Conservation (phyloP, 2,329 filamentous ascomycete genomes). For the Penicillium janthinellum region DNA sequence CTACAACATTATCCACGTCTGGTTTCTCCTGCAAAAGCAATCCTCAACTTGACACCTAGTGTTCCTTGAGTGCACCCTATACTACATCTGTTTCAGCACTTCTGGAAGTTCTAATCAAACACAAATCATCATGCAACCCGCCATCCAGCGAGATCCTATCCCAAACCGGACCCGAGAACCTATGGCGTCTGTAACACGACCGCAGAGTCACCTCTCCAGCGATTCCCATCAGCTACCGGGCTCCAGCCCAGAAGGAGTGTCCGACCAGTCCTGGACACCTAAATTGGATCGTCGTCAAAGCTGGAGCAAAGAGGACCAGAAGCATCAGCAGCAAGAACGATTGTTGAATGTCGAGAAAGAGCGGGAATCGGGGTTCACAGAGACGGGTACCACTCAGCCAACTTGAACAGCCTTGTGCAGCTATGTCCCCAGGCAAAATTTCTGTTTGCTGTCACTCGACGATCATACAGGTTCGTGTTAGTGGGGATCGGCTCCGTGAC, state of each 20-base stretch:
- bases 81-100: background rate
- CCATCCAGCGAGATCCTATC: conserved; percentile 12
- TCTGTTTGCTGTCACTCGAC: background rate
- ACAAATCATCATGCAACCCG: conserved; percentile 10
- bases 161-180: conserved; percentile 13
- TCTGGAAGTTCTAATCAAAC: background rate
- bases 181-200: conserved; percentile 1
- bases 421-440: background rate
- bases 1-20: background rate
- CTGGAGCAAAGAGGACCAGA: conserved; percentile 55
- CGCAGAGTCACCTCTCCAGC: background rate
- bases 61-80: too few relatives aligned
- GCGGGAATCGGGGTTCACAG: conserved; percentile 59
- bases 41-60: too few relatives aligned
- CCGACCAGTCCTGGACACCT: conserved; percentile 34
- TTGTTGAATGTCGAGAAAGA: conserved; percentile 43
- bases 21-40: background rate
- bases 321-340: conserved; percentile 56
- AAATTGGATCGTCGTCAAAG: conserved; percentile 34
- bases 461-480: background rate
- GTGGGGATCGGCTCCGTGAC: background rate
- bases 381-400: conserved; percentile 44
- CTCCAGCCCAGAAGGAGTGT: background rate
- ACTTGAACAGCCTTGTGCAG: background rate
- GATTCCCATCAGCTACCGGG: background rate